Evolutionary conservation across 169 alveolate genomes (phyloP), one percentile per base, ranked within the genome.

Genomic region (Plasmodium vivax): DNA sequence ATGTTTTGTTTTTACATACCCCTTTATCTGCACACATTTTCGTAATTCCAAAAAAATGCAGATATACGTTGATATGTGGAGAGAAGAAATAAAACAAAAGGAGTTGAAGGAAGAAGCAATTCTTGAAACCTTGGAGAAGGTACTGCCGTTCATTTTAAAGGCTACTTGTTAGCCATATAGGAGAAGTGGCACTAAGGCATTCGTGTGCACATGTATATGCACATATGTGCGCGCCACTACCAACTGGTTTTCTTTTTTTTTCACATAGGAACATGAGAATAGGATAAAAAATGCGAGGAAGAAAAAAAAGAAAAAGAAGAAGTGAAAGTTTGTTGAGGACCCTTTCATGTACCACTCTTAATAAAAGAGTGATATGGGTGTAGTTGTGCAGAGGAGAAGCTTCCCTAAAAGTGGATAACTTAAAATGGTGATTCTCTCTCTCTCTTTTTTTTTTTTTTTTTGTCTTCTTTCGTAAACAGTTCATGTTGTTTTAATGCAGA

Each of bases 111-210:
- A 91, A 72, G 87, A 82, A 19, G 92, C 72, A 82, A 91, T 91
- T 56, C 85, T 41, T 38, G 92, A 91, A 82, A 38, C 91, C 12
- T 81, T 91, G 84, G 95, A 91, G 45, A 91, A 91, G 92, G 95
- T 91, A 85, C 2, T 54, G 36, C 27, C 9, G 23, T 16, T 27
- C 41, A 30, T 23, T 43, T 68, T 41, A 34, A 3, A 16, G 38
- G 32, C 32, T 27, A 47, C 19, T 38, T 85, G 74, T 38, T 72
- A 74, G 58, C 45, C n/a, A 8, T 3, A 34, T 4, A 7, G 30
- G 12, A 30, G 34, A 85, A 4, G 41, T n/a, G 82, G 27, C 10
- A 4, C n/a, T 36, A 12, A 47, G 58, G 43, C 43, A 43, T 34
- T n/a, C 36, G 41, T 58, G 27, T 62, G 58, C 58, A 54, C 41